Percentiles rank a stretch among this genome's conserved stretches.
Evolutionary conservation across 164 flowering plant species (phyloP).

Genomic region (Tinospora cordifolia): DNA sequence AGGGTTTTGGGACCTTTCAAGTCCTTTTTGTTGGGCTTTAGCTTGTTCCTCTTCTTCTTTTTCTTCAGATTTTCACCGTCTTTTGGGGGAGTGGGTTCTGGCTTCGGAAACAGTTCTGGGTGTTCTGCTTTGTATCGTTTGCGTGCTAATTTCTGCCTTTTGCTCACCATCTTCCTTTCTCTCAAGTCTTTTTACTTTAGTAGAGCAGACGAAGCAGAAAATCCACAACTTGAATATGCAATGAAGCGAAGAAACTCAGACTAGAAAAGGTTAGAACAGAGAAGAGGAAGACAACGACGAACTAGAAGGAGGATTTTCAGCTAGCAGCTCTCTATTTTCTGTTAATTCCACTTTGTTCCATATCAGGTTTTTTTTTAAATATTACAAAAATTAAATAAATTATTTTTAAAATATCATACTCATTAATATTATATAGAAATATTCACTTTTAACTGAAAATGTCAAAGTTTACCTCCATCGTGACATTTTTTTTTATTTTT

Average conservation of each 20-base stretch:
- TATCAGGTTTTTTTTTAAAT: no score
- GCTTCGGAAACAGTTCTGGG: conserved; percentile 53
- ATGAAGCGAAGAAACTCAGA: no score
- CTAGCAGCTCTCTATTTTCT: no score
- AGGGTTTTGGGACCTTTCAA: conserved; percentile 22
- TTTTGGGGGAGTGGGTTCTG: conserved; percentile 50
- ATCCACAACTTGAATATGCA: background rate
- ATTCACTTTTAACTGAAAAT: no score
- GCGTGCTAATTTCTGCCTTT: conserved; percentile 37
- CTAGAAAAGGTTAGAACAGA: no score
- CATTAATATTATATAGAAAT: no score
- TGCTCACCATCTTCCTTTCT: conserved; percentile 33
- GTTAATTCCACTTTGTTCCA: no score
- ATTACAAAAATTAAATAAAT: no score
- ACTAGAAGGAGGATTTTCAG: background rate
- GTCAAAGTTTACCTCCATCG: no score
- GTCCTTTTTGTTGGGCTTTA: conserved; percentile 39
- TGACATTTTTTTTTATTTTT: no score
- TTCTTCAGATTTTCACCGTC: conserved; percentile 44
- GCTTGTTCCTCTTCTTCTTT: conserved; percentile 45
- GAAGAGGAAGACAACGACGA: background rate
- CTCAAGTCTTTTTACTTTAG: background rate
- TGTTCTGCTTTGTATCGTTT: conserved; percentile 42
- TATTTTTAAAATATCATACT: no score
- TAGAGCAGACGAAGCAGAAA: background rate